A percentile compares a stretch with the other conserved stretches of the same genome.
Conservation (phyloP, 352 stramenopile species). For the Pythium grandisporangium region DNA sequence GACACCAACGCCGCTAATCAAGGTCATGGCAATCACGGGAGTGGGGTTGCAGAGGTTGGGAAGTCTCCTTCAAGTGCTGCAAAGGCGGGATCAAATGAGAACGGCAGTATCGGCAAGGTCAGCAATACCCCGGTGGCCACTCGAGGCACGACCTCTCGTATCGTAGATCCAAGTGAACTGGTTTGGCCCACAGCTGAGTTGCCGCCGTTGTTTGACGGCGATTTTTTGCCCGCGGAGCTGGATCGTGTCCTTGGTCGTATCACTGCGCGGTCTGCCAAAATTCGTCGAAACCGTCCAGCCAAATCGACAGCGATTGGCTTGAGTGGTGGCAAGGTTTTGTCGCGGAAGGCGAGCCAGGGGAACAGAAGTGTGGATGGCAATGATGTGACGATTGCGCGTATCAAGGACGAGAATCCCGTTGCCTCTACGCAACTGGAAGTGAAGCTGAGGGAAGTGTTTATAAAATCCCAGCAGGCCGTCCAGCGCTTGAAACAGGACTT, state of each 20-base stretch:
- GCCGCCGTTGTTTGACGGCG: slow-evolving; percentile 74
- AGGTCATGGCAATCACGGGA: too few relatives aligned
- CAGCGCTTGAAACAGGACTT: slow-evolving; percentile 72
- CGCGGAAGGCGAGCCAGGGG: slow-evolving; percentile 22
- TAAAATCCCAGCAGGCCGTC: slow-evolving; percentile 43
- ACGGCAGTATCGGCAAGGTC: not conserved
- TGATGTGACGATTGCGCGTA: slow-evolving; percentile 19
- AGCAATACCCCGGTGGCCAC: slow-evolving; percentile 18
- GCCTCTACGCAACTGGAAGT: slow-evolving; percentile 27
- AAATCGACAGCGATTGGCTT: too few relatives aligned
- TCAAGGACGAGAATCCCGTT: slow-evolving; percentile 33
- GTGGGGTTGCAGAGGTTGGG: too few relatives aligned
- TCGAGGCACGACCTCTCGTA: slow-evolving; percentile 39
- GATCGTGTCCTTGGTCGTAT: slow-evolving; percentile 68
- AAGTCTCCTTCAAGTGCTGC: too few relatives aligned
- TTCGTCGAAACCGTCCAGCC: too few relatives aligned
- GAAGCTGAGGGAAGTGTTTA: slow-evolving; percentile 64
- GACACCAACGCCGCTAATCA: too few relatives aligned
- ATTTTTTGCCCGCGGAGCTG: slow-evolving; percentile 69
- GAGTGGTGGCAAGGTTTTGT: slow-evolving; percentile 24
- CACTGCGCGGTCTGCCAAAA: slow-evolving; percentile 49
- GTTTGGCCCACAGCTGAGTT: slow-evolving; percentile 47
- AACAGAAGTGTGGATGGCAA: slow-evolving; percentile 33
- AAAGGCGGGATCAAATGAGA: not conserved
- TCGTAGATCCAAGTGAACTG: slow-evolving; percentile 88